Conservation (phyloP, 176 grass and related monocot genomes). For the Neostapfia colusana region DNA sequence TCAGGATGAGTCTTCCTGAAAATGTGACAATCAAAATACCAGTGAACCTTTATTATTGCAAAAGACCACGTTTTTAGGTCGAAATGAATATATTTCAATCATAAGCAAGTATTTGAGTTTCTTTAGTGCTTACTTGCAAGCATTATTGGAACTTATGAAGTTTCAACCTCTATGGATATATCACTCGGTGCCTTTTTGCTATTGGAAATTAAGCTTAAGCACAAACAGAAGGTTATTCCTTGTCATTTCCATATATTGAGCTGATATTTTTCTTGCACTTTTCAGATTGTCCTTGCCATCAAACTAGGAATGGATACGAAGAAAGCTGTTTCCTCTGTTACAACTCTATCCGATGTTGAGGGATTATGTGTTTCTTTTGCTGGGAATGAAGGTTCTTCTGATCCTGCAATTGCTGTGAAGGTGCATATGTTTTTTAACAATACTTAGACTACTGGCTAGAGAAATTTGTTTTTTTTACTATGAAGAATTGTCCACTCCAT, state of each 20-base stretch:
- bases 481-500: not conserved
- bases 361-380: constrained; percentile 76
- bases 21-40: not conserved
- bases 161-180: not conserved
- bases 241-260: constrained; percentile 8
- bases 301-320: constrained; percentile 74
- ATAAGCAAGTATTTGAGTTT: not conserved
- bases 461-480: not conserved
- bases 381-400: constrained; percentile 66
- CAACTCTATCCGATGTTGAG: constrained; percentile 88
- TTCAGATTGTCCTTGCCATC: constrained; percentile 89
- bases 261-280: constrained; percentile 5
- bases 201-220: not conserved
- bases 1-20: not conserved
- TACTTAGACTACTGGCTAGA: not conserved
- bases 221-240: not conserved
- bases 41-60: not conserved
- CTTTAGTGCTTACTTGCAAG: not conserved
- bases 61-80: not conserved
- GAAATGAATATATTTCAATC: not conserved
- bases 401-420: constrained; percentile 81
- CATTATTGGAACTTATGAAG: not conserved
- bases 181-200: not conserved
- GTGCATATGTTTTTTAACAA: constrained; percentile 31
- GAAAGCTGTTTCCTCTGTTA: constrained; percentile 61